A percentile compares a stretch with the other conserved stretches of the same genome.
Evolutionary conservation across 768 basidiomycete genomes (phyloP).

Genomic region (Mycena vulgaris): DNA sequence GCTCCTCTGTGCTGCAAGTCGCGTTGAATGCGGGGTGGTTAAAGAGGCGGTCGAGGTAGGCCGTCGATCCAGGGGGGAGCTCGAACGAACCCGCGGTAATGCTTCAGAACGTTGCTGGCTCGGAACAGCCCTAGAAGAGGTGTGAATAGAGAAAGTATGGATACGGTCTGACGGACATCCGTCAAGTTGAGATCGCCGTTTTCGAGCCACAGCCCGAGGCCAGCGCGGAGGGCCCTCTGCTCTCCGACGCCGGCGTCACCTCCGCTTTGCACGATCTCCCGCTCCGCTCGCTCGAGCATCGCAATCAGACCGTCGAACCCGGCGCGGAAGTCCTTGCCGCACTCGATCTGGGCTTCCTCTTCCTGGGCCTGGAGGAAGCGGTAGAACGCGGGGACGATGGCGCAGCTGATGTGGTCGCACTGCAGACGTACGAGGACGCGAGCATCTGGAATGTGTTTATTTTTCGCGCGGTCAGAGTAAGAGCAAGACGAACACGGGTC

Average conservation of each 20-base stretch:
- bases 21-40: slow-evolving; percentile 74
- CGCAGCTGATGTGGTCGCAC: slow-evolving; percentile 76
- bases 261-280: slow-evolving; percentile 56
- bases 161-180: slow-evolving; percentile 64
- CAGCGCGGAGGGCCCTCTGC: slow-evolving; percentile 51
- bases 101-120: slow-evolving; percentile 72
- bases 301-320: slow-evolving; percentile 66
- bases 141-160: slow-evolving; percentile 5
- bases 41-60: slow-evolving; percentile 68
- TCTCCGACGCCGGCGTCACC: slow-evolving; percentile 60
- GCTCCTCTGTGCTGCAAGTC: slow-evolving; percentile 77
- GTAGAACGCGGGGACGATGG: slow-evolving; percentile 80
- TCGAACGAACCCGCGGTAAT: slow-evolving; percentile 82
- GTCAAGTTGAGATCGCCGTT: slow-evolving; percentile 71
- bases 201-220: slow-evolving; percentile 74
- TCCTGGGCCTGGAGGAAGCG: slow-evolving; percentile 83
- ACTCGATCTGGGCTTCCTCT: slow-evolving; percentile 62
- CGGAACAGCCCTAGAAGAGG: slow-evolving; percentile 76
- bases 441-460: slow-evolving; percentile 62
- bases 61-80: slow-evolving; percentile 70
- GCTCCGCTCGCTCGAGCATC: slow-evolving; percentile 72
- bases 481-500: slow-evolving; percentile 68
- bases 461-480: background rate
- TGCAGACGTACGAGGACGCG: slow-evolving; percentile 78
- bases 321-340: slow-evolving; percentile 67